Conservation (phyloP, 768 basidiomycete species). For the Amanita molliuscula region DNA sequence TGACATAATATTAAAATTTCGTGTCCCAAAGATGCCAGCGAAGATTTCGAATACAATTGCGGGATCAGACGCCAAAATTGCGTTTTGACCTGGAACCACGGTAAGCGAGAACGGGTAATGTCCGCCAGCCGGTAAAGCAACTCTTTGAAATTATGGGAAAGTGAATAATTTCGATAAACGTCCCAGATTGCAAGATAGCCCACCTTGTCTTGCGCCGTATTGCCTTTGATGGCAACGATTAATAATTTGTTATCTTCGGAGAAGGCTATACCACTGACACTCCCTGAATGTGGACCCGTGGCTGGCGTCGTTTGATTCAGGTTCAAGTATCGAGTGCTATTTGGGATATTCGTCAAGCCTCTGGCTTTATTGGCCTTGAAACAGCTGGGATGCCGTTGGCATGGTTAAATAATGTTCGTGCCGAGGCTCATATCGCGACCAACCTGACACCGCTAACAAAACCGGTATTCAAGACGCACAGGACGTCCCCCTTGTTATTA, state of each 20-base stretch:
- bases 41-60: constrained; percentile 29
- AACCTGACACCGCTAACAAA: constrained; percentile 30
- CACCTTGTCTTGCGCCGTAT: constrained; percentile 21
- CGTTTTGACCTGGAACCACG: constrained; percentile 27
- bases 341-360: constrained; percentile 29
- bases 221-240: constrained; percentile 38
- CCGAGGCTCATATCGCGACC: neutral
- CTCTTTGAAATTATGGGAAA: constrained; percentile 28
- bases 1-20: constrained; percentile 19
- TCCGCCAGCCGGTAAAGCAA: constrained; percentile 28
- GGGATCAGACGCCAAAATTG: constrained; percentile 29
- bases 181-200: constrained; percentile 47
- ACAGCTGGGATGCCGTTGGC: constrained; percentile 24
- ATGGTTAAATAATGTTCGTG: neutral
- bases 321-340: constrained; percentile 30
- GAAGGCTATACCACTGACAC: constrained; percentile 35
- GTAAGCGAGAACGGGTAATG: constrained; percentile 41
- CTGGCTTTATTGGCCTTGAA: constrained; percentile 29
- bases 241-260: constrained; percentile 32
- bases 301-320: constrained; percentile 43
- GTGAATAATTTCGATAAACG: constrained; percentile 29
- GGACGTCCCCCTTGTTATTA: constrained; percentile 20
- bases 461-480: constrained; percentile 35
- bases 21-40: constrained; percentile 14
- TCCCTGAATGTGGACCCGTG: constrained; percentile 31